phyloP scores from a whole-genome alignment of 1,139 yeast species.

The Geotrichum cucujoidarum region DNA sequence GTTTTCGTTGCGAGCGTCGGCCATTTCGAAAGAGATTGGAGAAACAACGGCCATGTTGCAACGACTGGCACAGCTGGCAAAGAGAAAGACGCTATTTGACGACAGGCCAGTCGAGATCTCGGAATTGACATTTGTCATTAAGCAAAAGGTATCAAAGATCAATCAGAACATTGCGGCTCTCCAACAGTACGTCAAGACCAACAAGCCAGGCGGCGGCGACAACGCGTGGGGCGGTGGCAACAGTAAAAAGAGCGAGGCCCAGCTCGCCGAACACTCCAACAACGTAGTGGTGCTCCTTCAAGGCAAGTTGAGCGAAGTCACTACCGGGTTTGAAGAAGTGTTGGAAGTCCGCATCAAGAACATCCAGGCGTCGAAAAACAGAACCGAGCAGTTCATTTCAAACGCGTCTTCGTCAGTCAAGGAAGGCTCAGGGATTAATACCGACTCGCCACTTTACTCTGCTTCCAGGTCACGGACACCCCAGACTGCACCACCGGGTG shows the following conservation, averaged over 20 bases:
- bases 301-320: constrained; percentile 83
- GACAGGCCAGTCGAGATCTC: constrained; percentile 93
- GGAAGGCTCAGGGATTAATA: constrained; percentile 14
- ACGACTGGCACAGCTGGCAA: constrained; percentile 76
- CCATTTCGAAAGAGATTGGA: constrained; percentile 83
- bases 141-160: constrained; percentile 84
- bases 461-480: constrained; percentile 14
- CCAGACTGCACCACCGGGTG: background rate
- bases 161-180: constrained; percentile 71
- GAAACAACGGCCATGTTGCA: constrained; percentile 81
- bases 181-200: constrained; percentile 49
- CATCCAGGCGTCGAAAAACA: constrained; percentile 71
- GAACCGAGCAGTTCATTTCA: constrained; percentile 79
- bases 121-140: constrained; percentile 86
- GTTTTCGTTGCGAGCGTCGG: constrained; percentile 75
- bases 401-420: constrained; percentile 37
- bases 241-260: constrained; percentile 49
- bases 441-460: constrained; percentile 19
- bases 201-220: constrained; percentile 31
- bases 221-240: constrained; percentile 31
- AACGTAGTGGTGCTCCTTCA: constrained; percentile 83
- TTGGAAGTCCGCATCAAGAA: constrained; percentile 80
- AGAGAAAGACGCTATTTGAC: constrained; percentile 83
- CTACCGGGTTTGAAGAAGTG: constrained; percentile 86
- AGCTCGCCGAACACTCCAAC: constrained; percentile 66